Conservation (phyloP, 2,329 filamentous ascomycete genomes). For the Ophiostoma tasmaniense region DNA sequence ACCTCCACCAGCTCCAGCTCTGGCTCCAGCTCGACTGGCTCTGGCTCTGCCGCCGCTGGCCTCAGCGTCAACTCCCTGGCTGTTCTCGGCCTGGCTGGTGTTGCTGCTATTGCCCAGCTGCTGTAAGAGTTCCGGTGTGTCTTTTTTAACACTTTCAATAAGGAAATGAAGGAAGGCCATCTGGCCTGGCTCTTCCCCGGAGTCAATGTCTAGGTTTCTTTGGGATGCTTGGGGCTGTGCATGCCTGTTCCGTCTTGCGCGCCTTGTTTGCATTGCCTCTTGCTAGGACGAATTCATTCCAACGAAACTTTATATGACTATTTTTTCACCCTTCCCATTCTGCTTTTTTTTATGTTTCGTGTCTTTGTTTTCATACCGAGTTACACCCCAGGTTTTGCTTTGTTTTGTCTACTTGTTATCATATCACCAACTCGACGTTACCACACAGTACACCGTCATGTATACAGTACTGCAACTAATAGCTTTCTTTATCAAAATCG, state of each 20-base stretch:
- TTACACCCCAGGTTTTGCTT: conserved; percentile 8
- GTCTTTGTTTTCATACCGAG: conserved; percentile 10
- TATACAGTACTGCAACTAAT: conserved; percentile 21
- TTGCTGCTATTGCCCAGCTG: conserved; percentile 38
- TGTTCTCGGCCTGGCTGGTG: conserved; percentile 36
- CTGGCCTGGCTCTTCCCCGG: conserved; percentile 1
- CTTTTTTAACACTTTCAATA: conserved; percentile 15
- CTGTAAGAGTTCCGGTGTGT: conserved; percentile 34
- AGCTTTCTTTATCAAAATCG: conserved; percentile 7
- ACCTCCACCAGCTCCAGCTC: conserved; percentile 27
- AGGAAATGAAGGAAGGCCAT: not conserved
- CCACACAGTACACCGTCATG: conserved; percentile 15
- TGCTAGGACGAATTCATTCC: conserved; percentile 4
- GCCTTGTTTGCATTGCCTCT: conserved; percentile 4
- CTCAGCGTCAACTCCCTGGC: conserved; percentile 39
- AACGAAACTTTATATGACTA: conserved; percentile 9
- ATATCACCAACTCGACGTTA: conserved; percentile 10
- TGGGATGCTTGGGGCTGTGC: not conserved
- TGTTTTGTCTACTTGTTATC: conserved; percentile 8
- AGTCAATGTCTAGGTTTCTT: not conserved
- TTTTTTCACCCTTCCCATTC: conserved; percentile 6
- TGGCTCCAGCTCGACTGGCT: conserved; percentile 25
- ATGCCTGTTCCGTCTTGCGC: conserved; percentile 6
- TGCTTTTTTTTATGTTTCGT: conserved; percentile 5
- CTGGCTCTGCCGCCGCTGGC: conserved; percentile 37